Base-by-base conservation (phyloP, 768 basidiomycete genomes). In the Kwoniella europaea region DNA sequence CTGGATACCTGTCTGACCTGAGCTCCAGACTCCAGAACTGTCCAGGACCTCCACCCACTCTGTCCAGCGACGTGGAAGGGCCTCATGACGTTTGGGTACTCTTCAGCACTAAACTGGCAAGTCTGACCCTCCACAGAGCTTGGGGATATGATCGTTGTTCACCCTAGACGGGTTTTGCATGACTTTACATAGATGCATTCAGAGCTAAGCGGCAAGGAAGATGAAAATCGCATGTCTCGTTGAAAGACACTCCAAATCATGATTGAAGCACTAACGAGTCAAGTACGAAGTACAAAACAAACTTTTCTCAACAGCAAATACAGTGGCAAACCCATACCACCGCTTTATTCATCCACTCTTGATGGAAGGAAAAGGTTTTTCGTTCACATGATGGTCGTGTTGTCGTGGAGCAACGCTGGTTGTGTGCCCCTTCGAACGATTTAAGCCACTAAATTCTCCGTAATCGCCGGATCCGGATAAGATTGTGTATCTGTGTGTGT, bases 1-100 rank as follows among this genome's bases (percentile, higher is more conserved):
- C 24, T 18, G 12, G 46, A 50, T 50, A 50, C 46, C 15, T 50
- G 0, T 50, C 1, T 18, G n/a, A 20, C 20, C n/a, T 55, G 54
- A 55, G n/a, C n/a, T 20, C 54, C 20, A 12, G 54, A 55, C 4
- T 55, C 54, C 54, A 55, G 20, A 55, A 55, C 0, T 10, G 1
- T 24, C n/a, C 18, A n/a, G 12, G 16, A 41, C 57, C 57, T 59
- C 57, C 57, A 59, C 57, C 46, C 6, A 50, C 0, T 6, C 46
- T 50, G 46, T 24, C n/a, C 57, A 44, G 9, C 41, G 42, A 44
- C 42, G 59, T 42, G 59, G 59, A 61, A 61, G 59, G 59, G 41
- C 15, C 16, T 59, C 27, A n/a, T n/a, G 4, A 27, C n/a, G 24
- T 18, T 27, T 22, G 24, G 57, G 35, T n/a, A 22, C n/a, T 59